Percentiles rank a stretch among this genome's conserved stretches.
Evolutionary conservation across 768 basidiomycete species (phyloP).

Genomic region (Austroboletus festivus): DNA sequence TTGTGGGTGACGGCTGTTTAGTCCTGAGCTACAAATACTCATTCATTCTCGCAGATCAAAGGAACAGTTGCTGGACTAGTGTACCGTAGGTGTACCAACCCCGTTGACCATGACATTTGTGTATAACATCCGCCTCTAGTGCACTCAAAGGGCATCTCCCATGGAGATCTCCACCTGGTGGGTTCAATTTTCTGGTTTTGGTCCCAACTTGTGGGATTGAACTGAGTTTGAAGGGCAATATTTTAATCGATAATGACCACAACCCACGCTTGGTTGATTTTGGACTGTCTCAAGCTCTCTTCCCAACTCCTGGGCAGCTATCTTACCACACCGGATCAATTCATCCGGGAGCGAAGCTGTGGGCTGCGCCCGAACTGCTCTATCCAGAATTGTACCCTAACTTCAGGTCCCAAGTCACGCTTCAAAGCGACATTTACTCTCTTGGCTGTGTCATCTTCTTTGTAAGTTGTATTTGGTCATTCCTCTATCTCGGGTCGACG

Average conservation of each 20-base stretch:
- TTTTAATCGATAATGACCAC: background rate
- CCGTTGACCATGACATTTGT: background rate
- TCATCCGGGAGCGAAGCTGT: background rate
- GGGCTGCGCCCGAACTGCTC: constrained; percentile 5
- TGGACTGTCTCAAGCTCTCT: background rate
- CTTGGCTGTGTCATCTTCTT: too few relatives aligned
- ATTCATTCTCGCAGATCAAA: background rate
- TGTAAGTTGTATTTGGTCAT: too few relatives aligned
- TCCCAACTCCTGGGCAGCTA: background rate
- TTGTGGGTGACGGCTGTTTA: background rate
- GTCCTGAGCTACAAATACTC: background rate
- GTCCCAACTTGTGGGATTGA: background rate
- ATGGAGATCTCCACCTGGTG: constrained; percentile 8
- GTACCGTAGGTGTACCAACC: background rate
- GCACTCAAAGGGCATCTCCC: background rate
- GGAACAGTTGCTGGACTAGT: constrained; percentile 1
- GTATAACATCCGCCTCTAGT: background rate
- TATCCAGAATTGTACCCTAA: background rate
- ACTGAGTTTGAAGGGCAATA: background rate
- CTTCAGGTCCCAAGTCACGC: background rate
- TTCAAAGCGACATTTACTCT: background rate
- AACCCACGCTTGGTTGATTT: constrained; percentile 4
- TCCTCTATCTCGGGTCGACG: too few relatives aligned
- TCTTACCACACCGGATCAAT: background rate
- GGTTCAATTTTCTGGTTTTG: background rate